Conservation (phyloP, 257 asterid species). For the Fraxinus pennsylvanica region DNA sequence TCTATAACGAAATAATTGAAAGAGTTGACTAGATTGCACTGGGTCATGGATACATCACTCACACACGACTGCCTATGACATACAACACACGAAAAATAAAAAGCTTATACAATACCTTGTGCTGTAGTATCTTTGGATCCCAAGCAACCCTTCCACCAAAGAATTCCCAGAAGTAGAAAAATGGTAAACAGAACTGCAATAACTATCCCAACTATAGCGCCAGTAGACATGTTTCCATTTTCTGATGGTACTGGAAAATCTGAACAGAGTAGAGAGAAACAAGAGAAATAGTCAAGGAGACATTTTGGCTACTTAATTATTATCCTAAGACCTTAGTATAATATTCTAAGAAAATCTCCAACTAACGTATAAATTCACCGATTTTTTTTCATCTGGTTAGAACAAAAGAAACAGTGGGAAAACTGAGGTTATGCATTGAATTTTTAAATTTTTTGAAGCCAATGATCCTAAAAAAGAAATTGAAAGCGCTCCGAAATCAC, state of each 20-base stretch:
- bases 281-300: not conserved
- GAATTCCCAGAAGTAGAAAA: slow-evolving; percentile 37
- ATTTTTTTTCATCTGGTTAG: not conserved
- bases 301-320: not conserved
- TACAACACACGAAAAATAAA: not conserved
- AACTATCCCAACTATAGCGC: slow-evolving; percentile 55
- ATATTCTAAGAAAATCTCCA: not conserved
- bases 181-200: slow-evolving; percentile 39
- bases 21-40: not conserved
- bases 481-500: too few species aligned
- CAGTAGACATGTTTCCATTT: slow-evolving; percentile 39
- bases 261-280: slow-evolving; percentile 29
- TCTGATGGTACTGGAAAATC: slow-evolving; percentile 50
- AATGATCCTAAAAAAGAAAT: too few species aligned
- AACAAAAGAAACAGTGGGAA: not conserved
- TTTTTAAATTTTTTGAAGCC: too few species aligned
- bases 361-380: not conserved
- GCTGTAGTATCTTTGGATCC: slow-evolving; percentile 30
- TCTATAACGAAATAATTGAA: not conserved
- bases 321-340: not conserved
- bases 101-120: slow-evolving; percentile 39
- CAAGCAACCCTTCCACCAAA: slow-evolving; percentile 67
- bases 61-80: not conserved
- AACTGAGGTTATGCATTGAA: not conserved
- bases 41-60: not conserved